Evolutionary conservation across 306 rosid genomes (phyloP).

Genomic region (Dryas octopetala): DNA sequence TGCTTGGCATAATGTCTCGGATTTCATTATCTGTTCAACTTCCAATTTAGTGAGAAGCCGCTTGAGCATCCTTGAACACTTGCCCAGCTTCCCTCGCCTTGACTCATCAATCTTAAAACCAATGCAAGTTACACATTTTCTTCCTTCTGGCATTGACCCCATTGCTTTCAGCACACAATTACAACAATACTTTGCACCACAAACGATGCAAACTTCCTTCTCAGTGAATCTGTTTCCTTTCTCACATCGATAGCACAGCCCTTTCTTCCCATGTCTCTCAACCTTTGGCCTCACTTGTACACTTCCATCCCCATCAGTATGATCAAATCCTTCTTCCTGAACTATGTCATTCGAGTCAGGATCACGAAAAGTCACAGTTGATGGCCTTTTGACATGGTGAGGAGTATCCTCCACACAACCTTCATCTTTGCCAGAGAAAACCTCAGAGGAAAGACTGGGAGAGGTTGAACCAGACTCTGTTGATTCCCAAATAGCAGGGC

Average conservation of each 20-base stretch:
- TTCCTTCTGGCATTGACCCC: conserved; percentile 91
- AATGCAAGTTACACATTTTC: conserved; percentile 73
- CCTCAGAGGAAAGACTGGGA: conserved; percentile 42
- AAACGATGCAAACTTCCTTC: conserved; percentile 75
- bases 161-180: conserved; percentile 64
- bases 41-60: conserved; percentile 40
- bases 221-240: conserved; percentile 54
- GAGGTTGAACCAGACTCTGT: conserved; percentile 43
- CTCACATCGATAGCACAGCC: conserved; percentile 63
- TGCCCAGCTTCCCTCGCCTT: conserved; percentile 49
- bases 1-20: conserved; percentile 45
- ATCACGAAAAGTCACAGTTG: conserved; percentile 55
- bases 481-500: conserved; percentile 38
- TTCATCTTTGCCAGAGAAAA: conserved; percentile 37
- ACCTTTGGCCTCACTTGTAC: conserved; percentile 38
- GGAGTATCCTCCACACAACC: conserved; percentile 22
- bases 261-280: conserved; percentile 58
- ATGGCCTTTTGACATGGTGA: conserved; percentile 49
- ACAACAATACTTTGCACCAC: conserved; percentile 69
- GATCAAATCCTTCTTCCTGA: conserved; percentile 29
- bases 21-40: conserved; percentile 41
- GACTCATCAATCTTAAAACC: conserved; percentile 54
- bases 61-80: conserved; percentile 56
- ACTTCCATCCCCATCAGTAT: conserved; percentile 32
- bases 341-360: conserved; percentile 35